A percentile compares a stretch with the other conserved stretches of the same genome.
phyloP scores from a whole-genome alignment of 257 asterid genomes.

The Penstemon barbatus region DNA sequence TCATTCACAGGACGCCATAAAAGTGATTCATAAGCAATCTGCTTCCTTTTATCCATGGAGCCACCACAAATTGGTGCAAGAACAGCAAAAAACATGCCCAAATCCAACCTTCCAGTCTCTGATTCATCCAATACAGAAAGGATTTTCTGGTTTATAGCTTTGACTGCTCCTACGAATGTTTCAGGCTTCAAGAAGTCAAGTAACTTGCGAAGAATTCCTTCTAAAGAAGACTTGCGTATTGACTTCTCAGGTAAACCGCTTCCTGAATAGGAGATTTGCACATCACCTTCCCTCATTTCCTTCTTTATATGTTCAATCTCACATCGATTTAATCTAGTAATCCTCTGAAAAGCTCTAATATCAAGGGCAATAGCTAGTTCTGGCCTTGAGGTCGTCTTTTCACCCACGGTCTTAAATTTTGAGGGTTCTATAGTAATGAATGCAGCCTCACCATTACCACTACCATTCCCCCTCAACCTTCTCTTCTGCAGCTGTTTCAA shows the following conservation, averaged over 20 bases:
- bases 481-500: constrained; percentile 94
- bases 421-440: constrained; percentile 68
- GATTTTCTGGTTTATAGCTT: constrained; percentile 89
- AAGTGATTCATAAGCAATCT: constrained; percentile 79
- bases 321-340: constrained; percentile 80
- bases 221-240: constrained; percentile 87
- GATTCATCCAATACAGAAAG: constrained; percentile 76
- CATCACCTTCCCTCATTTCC: constrained; percentile 80
- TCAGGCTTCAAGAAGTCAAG: constrained; percentile 90
- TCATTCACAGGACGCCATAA: constrained; percentile 89
- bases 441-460: constrained; percentile 65
- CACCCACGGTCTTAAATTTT: constrained; percentile 74
- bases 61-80: constrained; percentile 88
- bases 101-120: constrained; percentile 84
- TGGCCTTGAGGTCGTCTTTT: constrained; percentile 67
- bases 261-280: constrained; percentile 80
- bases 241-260: constrained; percentile 80
- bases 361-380: constrained; percentile 76
- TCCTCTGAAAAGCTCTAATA: constrained; percentile 87
- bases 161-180: constrained; percentile 89
- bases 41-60: constrained; percentile 76
- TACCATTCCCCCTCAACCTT: constrained; percentile 67
- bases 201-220: constrained; percentile 70
- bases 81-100: constrained; percentile 88
- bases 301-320: constrained; percentile 77